Percentiles rank a stretch among this genome's conserved stretches.
Conservation (phyloP, 768 basidiomycete species). For the Exsudoporus frostii region DNA sequence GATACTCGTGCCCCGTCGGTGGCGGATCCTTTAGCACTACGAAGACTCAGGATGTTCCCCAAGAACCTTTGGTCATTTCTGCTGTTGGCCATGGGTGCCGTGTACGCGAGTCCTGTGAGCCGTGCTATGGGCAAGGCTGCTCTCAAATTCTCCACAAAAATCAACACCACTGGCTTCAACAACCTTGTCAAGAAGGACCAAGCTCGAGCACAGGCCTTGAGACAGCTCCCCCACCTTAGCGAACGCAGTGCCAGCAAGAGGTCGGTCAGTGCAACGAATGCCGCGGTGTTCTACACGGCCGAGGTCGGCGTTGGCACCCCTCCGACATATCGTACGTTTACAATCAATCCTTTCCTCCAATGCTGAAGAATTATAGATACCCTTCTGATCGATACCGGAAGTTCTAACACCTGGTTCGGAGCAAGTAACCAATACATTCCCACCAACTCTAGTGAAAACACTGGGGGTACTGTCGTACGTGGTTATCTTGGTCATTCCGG, state of each 20-base stretch:
- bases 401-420: slow-evolving; percentile 33
- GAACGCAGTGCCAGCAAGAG: neutral
- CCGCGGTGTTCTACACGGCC: slow-evolving; percentile 26
- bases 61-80: slow-evolving; percentile 4
- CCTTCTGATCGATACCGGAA: slow-evolving; percentile 31
- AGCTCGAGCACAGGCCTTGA: slow-evolving; percentile 15
- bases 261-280: slow-evolving; percentile 17
- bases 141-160: slow-evolving; percentile 10
- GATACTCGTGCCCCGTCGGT: too few species aligned
- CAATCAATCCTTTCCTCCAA: neutral
- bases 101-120: slow-evolving; percentile 11
- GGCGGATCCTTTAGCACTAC: too few species aligned
- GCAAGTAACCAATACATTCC: slow-evolving; percentile 14
- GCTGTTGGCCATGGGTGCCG: slow-evolving; percentile 2
- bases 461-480: slow-evolving; percentile 19
- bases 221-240: too few species aligned
- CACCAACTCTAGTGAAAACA: slow-evolving; percentile 17
- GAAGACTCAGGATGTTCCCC: too few species aligned
- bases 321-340: slow-evolving; percentile 22
- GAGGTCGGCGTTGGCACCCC: slow-evolving; percentile 28
- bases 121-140: slow-evolving; percentile 9
- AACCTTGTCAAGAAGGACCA: slow-evolving; percentile 17
- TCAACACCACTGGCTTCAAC: slow-evolving; percentile 7
- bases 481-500: too few species aligned
- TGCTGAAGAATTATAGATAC: slow-evolving; percentile 14